Evolutionary conservation across 129 eudicot species (phyloP).

Genomic region (Escallonia herrerae): DNA sequence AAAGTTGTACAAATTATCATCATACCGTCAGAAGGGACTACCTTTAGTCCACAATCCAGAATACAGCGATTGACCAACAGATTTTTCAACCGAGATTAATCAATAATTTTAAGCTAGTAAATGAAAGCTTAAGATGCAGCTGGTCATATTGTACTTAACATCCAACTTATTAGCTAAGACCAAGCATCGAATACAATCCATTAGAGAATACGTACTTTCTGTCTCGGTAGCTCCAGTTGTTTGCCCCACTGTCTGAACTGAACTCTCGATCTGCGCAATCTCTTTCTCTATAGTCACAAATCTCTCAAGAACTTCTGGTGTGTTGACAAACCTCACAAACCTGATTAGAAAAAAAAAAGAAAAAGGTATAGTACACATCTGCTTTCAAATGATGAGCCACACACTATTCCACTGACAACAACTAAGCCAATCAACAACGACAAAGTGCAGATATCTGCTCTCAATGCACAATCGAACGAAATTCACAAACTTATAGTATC

Average conservation of each 20-base stretch:
- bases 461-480: neutral
- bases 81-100: too few species aligned
- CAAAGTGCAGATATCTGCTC: too few species aligned
- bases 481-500: neutral
- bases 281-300: slow-evolving; percentile 61
- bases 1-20: too few species aligned
- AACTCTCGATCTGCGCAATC: slow-evolving; percentile 60
- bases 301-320: slow-evolving; percentile 93
- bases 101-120: too few species aligned
- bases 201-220: slow-evolving; percentile 26
- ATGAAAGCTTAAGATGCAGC: too few species aligned
- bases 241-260: slow-evolving; percentile 36
- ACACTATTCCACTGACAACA: neutral
- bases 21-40: too few species aligned
- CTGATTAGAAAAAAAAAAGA: slow-evolving; percentile 28
- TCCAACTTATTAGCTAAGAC: too few species aligned
- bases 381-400: neutral
- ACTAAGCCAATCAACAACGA: neutral
- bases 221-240: slow-evolving; percentile 29
- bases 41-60: too few species aligned
- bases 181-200: neutral
- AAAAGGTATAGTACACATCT: neutral
- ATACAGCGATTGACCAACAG: too few species aligned
- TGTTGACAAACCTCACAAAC: slow-evolving; percentile 77
- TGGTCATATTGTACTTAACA: too few species aligned